A percentile compares a stretch with the other conserved stretches of the same genome.
phyloP scores from a whole-genome alignment of 345 rosid species.

The Erodium maritimum region DNA sequence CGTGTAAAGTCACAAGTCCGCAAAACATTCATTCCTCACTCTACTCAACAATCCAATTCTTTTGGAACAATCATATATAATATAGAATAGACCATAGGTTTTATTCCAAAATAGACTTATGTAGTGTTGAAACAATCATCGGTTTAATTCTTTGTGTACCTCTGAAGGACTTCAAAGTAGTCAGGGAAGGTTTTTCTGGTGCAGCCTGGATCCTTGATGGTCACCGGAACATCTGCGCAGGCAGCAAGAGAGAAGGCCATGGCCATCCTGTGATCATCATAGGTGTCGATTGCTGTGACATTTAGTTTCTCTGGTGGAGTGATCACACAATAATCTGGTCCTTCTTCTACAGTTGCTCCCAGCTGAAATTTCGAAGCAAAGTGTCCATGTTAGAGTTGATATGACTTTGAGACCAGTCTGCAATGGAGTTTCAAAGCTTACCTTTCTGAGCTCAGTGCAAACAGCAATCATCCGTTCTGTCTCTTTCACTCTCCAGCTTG shows the following conservation, averaged over 20 bases:
- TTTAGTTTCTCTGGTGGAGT: constrained; percentile 82
- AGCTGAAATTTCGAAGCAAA: constrained; percentile 27
- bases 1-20: too few relatives aligned
- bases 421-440: constrained; percentile 6
- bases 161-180: constrained; percentile 80
- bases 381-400: not conserved
- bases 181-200: constrained; percentile 90
- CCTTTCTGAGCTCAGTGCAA: constrained; percentile 94
- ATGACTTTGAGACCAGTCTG: too few relatives aligned
- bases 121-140: too few relatives aligned
- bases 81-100: too few relatives aligned
- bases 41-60: too few relatives aligned
- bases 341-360: constrained; percentile 97
- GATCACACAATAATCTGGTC: constrained; percentile 86
- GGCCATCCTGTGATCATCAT: constrained; percentile 97
- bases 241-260: constrained; percentile 99
- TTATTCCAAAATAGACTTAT: too few relatives aligned
- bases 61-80: too few relatives aligned
- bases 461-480: constrained; percentile 93
- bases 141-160: constrained; percentile 42
- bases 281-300: constrained; percentile 70
- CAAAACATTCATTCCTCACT: too few relatives aligned
- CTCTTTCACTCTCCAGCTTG: constrained; percentile 99
- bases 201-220: constrained; percentile 88
- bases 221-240: constrained; percentile 82